Percentiles rank a stretch among this genome's conserved stretches.
phyloP scores from a whole-genome alignment of 768 basidiomycete species.

The Boletus vinaceobasis region DNA sequence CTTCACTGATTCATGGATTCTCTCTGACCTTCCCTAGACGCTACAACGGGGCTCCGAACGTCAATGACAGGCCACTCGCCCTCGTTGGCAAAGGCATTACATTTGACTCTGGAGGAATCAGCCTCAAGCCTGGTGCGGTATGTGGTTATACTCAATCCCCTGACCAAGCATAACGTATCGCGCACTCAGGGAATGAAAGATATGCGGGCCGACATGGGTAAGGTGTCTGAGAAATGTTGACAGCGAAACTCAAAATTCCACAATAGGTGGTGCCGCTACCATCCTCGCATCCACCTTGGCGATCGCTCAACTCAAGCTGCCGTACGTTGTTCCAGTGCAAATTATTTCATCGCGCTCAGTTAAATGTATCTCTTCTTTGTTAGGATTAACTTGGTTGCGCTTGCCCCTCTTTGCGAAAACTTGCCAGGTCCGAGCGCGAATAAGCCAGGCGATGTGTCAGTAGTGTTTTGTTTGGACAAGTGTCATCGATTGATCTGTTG shows the following conservation, averaged over 20 bases:
- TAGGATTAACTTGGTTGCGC: constrained; percentile 72
- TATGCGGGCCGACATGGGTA: constrained; percentile 88
- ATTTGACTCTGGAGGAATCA: constrained; percentile 87
- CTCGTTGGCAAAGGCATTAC: constrained; percentile 89
- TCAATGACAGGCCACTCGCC: constrained; percentile 58
- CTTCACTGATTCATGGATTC: not conserved
- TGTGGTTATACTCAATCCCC: constrained; percentile 20
- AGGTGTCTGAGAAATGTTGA: not conserved
- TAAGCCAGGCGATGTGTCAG: constrained; percentile 84
- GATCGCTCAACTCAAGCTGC: constrained; percentile 77
- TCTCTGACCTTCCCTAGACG: constrained; percentile 42
- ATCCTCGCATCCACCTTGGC: constrained; percentile 72
- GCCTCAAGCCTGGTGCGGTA: constrained; percentile 72
- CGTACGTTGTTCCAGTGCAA: constrained; percentile 43
- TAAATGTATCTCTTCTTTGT: not conserved
- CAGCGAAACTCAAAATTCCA: not conserved
- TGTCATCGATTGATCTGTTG: not conserved
- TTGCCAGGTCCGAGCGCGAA: constrained; percentile 65
- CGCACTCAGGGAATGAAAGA: constrained; percentile 68
- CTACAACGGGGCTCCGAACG: constrained; percentile 70
- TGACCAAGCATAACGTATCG: not conserved
- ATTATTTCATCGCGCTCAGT: not conserved
- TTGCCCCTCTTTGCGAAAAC: constrained; percentile 80
- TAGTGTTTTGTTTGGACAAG: not conserved
- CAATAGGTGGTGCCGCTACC: constrained; percentile 70